A percentile compares a stretch with the other conserved stretches of the same genome.
phyloP scores from a whole-genome alignment of 768 basidiomycete genomes.

The Paxillus rubicundulus region DNA sequence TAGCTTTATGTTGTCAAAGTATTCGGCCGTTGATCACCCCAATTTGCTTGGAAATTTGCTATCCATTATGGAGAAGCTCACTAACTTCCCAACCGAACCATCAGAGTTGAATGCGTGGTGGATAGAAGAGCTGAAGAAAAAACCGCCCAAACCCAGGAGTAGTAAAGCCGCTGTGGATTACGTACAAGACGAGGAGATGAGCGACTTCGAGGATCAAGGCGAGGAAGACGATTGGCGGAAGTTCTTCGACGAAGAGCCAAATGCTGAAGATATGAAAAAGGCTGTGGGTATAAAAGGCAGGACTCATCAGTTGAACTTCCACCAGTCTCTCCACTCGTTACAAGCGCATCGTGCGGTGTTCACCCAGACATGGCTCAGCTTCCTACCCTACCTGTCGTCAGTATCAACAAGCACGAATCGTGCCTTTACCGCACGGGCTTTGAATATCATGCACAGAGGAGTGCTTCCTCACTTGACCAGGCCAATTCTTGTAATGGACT shows the following conservation, averaged over 20 bases:
- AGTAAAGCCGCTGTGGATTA: conserved; percentile 40
- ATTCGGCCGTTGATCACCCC: conserved; percentile 32
- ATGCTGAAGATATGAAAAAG: conserved; percentile 34
- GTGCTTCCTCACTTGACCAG: conserved; percentile 82
- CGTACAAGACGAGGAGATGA: conserved; percentile 31
- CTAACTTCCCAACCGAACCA: conserved; percentile 69
- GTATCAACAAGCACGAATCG: conserved; percentile 30
- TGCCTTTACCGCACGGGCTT: conserved; percentile 49
- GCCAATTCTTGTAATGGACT: conserved; percentile 84
- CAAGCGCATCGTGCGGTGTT: conserved; percentile 79
- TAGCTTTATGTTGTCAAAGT: conserved; percentile 26
- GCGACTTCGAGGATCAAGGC: conserved; percentile 33
- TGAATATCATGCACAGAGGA: conserved; percentile 79
- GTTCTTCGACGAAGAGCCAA: conserved; percentile 72
- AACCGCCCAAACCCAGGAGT: conserved; percentile 51
- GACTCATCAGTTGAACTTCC: conserved; percentile 63
- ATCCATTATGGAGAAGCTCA: conserved; percentile 62
- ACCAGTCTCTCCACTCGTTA: conserved; percentile 75
- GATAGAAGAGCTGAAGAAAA: conserved; percentile 63
- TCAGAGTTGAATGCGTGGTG: conserved; percentile 77
- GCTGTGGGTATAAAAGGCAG: conserved; percentile 42
- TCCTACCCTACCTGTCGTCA: conserved; percentile 59
- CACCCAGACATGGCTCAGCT: conserved; percentile 73
- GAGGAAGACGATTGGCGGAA: conserved; percentile 63
- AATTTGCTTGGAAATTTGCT: conserved; percentile 53